Evolutionary conservation across 345 rosid genomes (phyloP), one percentile per base, ranked within the genome.

Genomic region (Populus simonii): DNA sequence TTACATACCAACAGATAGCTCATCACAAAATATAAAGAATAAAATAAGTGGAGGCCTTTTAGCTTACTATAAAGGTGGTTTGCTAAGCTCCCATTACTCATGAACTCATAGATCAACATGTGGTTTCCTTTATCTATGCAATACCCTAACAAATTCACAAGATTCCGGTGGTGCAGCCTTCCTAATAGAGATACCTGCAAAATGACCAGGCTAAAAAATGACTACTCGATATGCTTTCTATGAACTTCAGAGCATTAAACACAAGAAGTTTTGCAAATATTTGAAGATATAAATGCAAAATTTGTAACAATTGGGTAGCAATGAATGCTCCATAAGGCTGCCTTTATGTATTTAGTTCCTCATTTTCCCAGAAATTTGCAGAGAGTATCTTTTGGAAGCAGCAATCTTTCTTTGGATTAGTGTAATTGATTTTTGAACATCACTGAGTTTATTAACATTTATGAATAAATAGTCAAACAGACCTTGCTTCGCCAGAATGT

Each of bases 61-160:
- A 83, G 80, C 98, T 89, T 81, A 90, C 99, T 74, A 78, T 96
- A 89, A 75, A 96, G 86, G 81, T 83, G 89, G 87, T 88, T 90
- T 80, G 88, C 93, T 84, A 93, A 82, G 86, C 98, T 96, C 72
- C 99, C 99, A 62, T 91, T 93, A 86, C 93, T 91, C 99, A 96
- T 96, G 93, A 88, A 93, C 90, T 93, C 96, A 76, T 96, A 96
- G 23, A 96, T 83, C 80, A 96, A 77, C 89, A 96, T 92, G 82
- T 61, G 84, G 31, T 89, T 89, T 71, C 95, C 95, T 88, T 92
- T 96, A 77, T 96, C 98, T 3, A 89, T 84, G 74, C 98, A 92
- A 83, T 91, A 91, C 77, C 99, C 99, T 47, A 91, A 76, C 87
- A 96, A 86, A 86, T 96, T 96, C 84, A 96, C 99, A 70, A 96